A percentile compares a stretch with the other conserved stretches of the same genome.
Conservation (phyloP, 2,329 filamentous ascomycete genomes). For the Fusarium sp. region DNA sequence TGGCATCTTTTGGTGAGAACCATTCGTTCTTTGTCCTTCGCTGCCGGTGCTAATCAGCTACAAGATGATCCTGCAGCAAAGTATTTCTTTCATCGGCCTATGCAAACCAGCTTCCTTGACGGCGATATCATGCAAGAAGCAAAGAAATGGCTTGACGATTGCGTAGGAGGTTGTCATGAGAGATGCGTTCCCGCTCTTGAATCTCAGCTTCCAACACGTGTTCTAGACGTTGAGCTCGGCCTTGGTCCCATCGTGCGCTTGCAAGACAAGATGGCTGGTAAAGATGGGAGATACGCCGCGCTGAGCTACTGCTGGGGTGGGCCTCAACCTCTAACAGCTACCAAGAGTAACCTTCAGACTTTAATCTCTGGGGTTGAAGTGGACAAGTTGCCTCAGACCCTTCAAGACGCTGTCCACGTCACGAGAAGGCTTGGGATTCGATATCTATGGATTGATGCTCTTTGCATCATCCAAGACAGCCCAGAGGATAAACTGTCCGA, state of each 20-base stretch:
- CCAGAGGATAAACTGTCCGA: neutral
- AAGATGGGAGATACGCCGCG: neutral
- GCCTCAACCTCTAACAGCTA: neutral
- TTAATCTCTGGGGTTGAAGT: neutral
- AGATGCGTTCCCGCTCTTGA: neutral
- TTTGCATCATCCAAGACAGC: neutral
- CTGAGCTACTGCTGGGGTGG: neutral
- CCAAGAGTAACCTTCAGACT: neutral
- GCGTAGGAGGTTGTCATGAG: slow-evolving; percentile 2
- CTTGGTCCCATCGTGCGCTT: neutral
- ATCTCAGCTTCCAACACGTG: neutral
- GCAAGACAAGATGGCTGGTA: neutral
- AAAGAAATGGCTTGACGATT: neutral
- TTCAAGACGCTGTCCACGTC: neutral
- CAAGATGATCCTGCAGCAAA: neutral
- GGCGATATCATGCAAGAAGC: neutral
- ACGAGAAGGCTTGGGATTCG: neutral
- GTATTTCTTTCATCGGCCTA: neutral
- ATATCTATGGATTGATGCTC: neutral
- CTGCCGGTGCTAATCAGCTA: neutral
- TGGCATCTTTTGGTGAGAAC: neutral
- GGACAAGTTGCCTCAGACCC: neutral
- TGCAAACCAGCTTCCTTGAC: slow-evolving; percentile 1
- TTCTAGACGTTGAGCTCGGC: neutral
- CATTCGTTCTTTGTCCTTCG: too few relatives aligned